These are phyloP conservation scores for Avena eriantha DNA, from an alignment of 176 grass and related monocot species.

Conservation along the genomic window DNA sequence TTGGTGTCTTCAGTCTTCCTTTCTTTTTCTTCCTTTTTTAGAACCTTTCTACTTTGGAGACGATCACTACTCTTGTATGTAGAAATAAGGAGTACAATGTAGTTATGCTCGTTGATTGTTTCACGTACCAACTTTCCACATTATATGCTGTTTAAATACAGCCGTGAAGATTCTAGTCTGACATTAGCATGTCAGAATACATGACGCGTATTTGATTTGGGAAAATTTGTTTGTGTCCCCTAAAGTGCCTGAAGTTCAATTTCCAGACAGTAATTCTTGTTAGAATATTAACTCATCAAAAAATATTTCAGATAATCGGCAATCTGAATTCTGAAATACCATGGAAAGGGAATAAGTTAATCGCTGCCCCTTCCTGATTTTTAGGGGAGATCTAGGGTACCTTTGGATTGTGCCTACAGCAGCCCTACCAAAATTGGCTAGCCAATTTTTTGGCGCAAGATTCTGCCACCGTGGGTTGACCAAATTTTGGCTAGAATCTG, in stretches of 20 bases:
- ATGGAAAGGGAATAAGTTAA: not conserved
- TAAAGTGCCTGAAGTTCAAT: slow-evolving; percentile 4
- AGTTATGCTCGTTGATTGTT: slow-evolving; percentile 13
- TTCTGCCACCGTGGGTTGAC: no score
- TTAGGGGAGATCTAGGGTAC: not conserved
- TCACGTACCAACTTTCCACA: not conserved
- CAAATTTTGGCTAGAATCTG: no score
- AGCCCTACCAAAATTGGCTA: no score
- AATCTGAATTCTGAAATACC: slow-evolving; percentile 23
- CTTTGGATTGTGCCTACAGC: no score
- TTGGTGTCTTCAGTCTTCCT: slow-evolving; percentile 14
- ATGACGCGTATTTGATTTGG: not conserved
- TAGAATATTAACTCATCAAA: not conserved
- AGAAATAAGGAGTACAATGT: not conserved
- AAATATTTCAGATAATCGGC: not conserved
- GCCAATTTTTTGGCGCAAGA: no score
- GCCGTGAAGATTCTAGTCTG: not conserved
- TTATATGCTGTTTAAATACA: slow-evolving; percentile 8
- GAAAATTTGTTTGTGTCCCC: not conserved
- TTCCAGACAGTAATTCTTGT: not conserved
- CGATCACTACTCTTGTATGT: not conserved
- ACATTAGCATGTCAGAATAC: not conserved
- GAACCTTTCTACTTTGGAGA: not conserved
- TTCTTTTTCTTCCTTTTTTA: not conserved
- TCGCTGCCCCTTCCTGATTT: not conserved